phyloP scores from a whole-genome alignment of 139 green algal species.

The Zygnema cylindricum region DNA sequence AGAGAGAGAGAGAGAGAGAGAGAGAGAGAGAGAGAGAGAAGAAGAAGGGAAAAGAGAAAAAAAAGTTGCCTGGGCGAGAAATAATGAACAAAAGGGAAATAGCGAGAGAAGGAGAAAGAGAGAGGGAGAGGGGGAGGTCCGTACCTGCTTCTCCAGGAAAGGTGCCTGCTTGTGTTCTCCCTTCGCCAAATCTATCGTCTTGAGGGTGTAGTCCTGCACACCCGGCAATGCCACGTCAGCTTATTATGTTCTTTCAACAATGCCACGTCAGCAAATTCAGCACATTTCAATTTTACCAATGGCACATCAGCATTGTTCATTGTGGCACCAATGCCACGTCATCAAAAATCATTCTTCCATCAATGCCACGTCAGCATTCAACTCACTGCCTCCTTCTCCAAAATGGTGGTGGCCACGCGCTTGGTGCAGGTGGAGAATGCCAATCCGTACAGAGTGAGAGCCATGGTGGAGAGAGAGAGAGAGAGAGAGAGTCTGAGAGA shows the following conservation, averaged over 20 bases:
- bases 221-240: neutral
- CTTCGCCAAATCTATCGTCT: constrained; percentile 26
- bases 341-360: neutral
- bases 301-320: neutral
- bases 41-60: neutral
- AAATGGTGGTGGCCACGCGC: neutral
- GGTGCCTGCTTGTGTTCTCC: constrained; percentile 27
- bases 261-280: neutral
- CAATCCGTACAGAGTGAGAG: neutral
- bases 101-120: too few relatives aligned
- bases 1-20: neutral
- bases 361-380: neutral
- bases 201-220: neutral
- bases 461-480: neutral
- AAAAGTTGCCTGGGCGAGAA: neutral
- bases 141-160: constrained; percentile 40
- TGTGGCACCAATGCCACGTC: neutral
- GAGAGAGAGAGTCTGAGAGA: neutral
- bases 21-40: neutral
- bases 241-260: neutral
- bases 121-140: neutral
- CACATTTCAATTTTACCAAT: neutral
- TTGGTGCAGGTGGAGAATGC: neutral
- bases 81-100: neutral
- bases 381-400: constrained; percentile 14